Evolutionary conservation across 2,329 filamentous ascomycete genomes (phyloP).

Genomic region (Fusarium annulatum): DNA sequence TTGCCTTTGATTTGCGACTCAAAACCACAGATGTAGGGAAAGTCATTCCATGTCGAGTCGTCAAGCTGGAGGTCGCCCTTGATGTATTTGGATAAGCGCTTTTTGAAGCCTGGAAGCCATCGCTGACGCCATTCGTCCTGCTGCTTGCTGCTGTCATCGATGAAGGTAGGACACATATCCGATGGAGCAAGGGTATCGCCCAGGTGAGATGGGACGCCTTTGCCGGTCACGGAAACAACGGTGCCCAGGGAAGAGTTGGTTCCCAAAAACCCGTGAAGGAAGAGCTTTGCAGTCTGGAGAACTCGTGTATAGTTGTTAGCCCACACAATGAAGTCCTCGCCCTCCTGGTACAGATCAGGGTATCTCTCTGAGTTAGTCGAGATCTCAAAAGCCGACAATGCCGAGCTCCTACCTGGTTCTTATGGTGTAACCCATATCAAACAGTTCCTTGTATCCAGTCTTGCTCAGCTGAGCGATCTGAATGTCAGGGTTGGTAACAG

Average conservation of each 20-base stretch:
- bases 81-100: slow-evolving; percentile 65
- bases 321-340: slow-evolving; percentile 68
- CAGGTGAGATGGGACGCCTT: slow-evolving; percentile 60
- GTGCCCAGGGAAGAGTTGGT: slow-evolving; percentile 63
- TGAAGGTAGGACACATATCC: slow-evolving; percentile 70
- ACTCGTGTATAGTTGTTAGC: slow-evolving; percentile 74
- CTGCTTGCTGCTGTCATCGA: slow-evolving; percentile 62
- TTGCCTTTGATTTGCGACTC: slow-evolving; percentile 74
- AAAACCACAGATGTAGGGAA: slow-evolving; percentile 78
- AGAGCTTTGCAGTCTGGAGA: slow-evolving; percentile 70
- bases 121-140: slow-evolving; percentile 60
- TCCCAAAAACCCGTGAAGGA: slow-evolving; percentile 70
- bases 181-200: slow-evolving; percentile 73
- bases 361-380: slow-evolving; percentile 47
- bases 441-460: slow-evolving; percentile 71
- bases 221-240: slow-evolving; percentile 68
- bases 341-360: slow-evolving; percentile 61
- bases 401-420: slow-evolving; percentile 52
- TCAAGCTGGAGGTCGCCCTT: slow-evolving; percentile 65
- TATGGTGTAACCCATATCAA: slow-evolving; percentile 65
- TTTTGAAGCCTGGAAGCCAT: slow-evolving; percentile 63
- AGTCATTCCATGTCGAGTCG: slow-evolving; percentile 63
- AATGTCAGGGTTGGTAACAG: slow-evolving; percentile 62
- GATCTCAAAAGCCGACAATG: rapidly evolving
- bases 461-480: slow-evolving; percentile 70